Evolutionary conservation across 805 yeast species (phyloP).

Genomic region (Teunomyces aglyptinius): DNA sequence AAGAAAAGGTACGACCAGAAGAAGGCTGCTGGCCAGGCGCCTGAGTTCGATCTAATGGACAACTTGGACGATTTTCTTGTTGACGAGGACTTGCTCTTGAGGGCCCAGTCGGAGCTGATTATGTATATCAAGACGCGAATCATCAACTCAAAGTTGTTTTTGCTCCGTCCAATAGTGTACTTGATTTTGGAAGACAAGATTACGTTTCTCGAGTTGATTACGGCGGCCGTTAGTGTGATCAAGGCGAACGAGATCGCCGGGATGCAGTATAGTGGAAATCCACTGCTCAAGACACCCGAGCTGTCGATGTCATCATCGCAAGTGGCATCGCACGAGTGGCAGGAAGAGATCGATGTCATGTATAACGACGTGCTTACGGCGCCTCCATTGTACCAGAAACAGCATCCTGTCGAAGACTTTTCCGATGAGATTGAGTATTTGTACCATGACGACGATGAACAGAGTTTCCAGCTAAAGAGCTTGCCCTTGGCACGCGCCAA

Average conservation of each 20-base stretch:
- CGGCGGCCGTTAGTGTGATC: conserved; percentile 21
- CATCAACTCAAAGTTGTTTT: conserved; percentile 28
- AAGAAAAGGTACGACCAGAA: conserved; percentile 21
- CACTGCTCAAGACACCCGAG: conserved; percentile 4
- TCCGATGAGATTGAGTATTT: conserved; percentile 20
- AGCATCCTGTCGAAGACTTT: conserved; percentile 32
- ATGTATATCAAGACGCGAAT: conserved; percentile 40
- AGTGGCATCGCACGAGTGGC: background rate
- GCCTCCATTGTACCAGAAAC: conserved; percentile 26
- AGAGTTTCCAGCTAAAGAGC: conserved; percentile 17
- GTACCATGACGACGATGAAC: conserved; percentile 9
- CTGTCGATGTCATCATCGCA: conserved; percentile 2
- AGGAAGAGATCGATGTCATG: conserved; percentile 15
- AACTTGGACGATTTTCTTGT: conserved; percentile 33
- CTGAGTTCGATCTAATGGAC: conserved; percentile 16
- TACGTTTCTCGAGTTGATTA: conserved; percentile 23
- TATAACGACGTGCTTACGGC: conserved; percentile 23
- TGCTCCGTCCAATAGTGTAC: conserved; percentile 36
- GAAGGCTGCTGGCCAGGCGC: conserved; percentile 7
- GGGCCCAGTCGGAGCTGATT: conserved; percentile 35
- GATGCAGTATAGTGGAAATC: background rate
- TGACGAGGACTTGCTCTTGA: conserved; percentile 31
- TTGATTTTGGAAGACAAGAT: conserved; percentile 30
- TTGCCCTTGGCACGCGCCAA: conserved; percentile 22
- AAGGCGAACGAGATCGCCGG: conserved; percentile 2